phyloP scores from a whole-genome alignment of 2,329 filamentous ascomycete genomes.

The Magnaporthiopsis poae region DNA sequence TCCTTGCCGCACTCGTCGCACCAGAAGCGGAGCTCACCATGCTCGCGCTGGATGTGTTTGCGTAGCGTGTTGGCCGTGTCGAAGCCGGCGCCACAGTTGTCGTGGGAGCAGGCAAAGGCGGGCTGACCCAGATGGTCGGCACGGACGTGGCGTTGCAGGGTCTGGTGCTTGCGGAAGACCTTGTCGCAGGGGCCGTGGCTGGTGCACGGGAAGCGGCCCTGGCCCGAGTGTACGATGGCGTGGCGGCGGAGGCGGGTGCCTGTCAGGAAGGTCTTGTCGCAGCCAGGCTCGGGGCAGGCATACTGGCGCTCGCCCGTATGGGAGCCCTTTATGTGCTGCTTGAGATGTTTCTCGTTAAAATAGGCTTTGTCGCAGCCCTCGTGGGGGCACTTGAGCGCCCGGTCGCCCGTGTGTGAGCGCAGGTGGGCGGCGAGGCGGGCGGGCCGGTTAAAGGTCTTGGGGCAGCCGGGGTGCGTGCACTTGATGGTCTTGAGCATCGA shows the following conservation, averaged over 20 bases:
- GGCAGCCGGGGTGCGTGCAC: constrained; percentile 65
- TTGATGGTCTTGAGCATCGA: constrained; percentile 67
- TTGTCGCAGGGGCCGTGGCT: constrained; percentile 61
- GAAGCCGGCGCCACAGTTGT: constrained; percentile 56
- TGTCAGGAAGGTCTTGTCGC: constrained; percentile 73
- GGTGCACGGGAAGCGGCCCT: constrained; percentile 65
- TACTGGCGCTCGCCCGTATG: constrained; percentile 65
- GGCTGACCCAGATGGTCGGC: constrained; percentile 63
- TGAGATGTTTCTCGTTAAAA: constrained; percentile 74
- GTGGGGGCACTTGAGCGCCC: constrained; percentile 64
- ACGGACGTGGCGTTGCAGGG: constrained; percentile 71
- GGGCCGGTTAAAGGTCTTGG: constrained; percentile 79
- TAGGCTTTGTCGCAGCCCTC: constrained; percentile 72
- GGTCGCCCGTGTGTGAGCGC: constrained; percentile 75
- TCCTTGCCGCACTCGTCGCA: constrained; percentile 57
- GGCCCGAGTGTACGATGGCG: constrained; percentile 65
- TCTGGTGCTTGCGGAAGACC: constrained; percentile 79
- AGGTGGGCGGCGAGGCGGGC: constrained; percentile 70
- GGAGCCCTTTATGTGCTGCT: constrained; percentile 72
- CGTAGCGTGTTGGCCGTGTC: constrained; percentile 62
- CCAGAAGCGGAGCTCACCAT: constrained; percentile 61
- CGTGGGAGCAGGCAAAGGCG: constrained; percentile 59
- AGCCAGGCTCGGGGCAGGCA: constrained; percentile 60
- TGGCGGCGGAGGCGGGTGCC: constrained; percentile 69
- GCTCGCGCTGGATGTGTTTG: constrained; percentile 59